phyloP scores from a whole-genome alignment of 2,329 filamentous ascomycete genomes.

The Stachybotrys echinatus region DNA sequence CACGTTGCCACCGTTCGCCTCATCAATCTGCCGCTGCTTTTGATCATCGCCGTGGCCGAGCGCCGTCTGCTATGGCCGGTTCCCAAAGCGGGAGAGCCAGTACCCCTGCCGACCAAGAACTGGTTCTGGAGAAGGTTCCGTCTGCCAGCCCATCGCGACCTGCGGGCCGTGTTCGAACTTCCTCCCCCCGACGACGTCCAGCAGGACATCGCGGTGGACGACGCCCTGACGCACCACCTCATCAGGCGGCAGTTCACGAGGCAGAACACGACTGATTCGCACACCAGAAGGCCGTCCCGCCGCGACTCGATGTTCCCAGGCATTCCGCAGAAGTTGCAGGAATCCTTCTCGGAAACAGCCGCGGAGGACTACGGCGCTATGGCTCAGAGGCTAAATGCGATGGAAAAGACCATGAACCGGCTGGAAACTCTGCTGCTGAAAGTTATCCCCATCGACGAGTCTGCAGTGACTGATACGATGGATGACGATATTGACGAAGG shows the following conservation, averaged over 20 bases:
- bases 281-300: conserved; percentile 30
- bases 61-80: conserved; percentile 60
- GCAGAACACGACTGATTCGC: conserved; percentile 33
- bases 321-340: conserved; percentile 40
- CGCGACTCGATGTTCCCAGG: conserved; percentile 55
- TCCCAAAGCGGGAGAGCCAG: conserved; percentile 10
- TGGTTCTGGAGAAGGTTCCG: conserved; percentile 64
- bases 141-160: conserved; percentile 66
- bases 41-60: conserved; percentile 67
- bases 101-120: conserved; percentile 18
- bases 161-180: conserved; percentile 68
- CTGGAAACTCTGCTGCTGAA: conserved; percentile 42
- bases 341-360: conserved; percentile 35
- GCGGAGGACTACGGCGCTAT: conserved; percentile 40
- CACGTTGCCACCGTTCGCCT: conserved; percentile 72
- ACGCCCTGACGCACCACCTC: conserved; percentile 52
- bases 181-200: conserved; percentile 59
- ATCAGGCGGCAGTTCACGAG: conserved; percentile 52
- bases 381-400: conserved; percentile 35
- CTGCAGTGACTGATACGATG: conserved; percentile 14
- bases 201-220: conserved; percentile 53
- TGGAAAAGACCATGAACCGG: conserved; percentile 45
- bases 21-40: conserved; percentile 69
- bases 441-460: conserved; percentile 25
- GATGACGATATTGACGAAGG: conserved; percentile 21